Evolutionary conservation across 441 rosid genomes (phyloP).

Genomic region (Populus tomentosa): DNA sequence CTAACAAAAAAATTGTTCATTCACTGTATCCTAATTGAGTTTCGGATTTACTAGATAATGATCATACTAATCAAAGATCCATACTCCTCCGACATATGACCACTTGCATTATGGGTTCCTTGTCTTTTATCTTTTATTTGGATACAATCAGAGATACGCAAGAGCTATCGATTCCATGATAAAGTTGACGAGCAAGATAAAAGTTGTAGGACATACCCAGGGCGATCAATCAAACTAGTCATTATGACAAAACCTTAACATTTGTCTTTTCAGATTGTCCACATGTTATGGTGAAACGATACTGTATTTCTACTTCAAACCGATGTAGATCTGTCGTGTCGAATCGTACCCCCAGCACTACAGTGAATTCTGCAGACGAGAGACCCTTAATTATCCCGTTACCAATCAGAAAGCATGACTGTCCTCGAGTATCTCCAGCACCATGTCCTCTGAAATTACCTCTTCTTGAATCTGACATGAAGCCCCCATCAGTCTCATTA

Average conservation of each 20-base stretch:
- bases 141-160: constrained; percentile 40
- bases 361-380: background rate
- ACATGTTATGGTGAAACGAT: constrained; percentile 26
- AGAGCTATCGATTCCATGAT: constrained; percentile 30
- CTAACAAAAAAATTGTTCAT: constrained; percentile 17
- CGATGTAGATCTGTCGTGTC: constrained; percentile 17
- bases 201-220: constrained; percentile 45
- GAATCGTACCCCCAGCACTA: constrained; percentile 9
- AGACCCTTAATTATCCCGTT: background rate
- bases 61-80: constrained; percentile 19
- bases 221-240: constrained; percentile 49
- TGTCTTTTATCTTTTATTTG: constrained; percentile 46
- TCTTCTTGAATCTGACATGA: constrained; percentile 16
- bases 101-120: constrained; percentile 31
- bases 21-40: constrained; percentile 11
- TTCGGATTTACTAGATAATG: constrained; percentile 20
- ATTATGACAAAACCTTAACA: constrained; percentile 90
- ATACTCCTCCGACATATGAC: constrained; percentile 27
- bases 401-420: background rate
- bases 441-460: constrained; percentile 10
- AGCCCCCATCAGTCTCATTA: background rate
- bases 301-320: constrained; percentile 20
- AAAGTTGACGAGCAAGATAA: constrained; percentile 36
- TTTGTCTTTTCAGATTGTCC: constrained; percentile 94
- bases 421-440: constrained; percentile 3